Evolutionary conservation across 495 filamentous ascomycete genomes (phyloP).

Genomic region (Elaphomyces granulatus): DNA sequence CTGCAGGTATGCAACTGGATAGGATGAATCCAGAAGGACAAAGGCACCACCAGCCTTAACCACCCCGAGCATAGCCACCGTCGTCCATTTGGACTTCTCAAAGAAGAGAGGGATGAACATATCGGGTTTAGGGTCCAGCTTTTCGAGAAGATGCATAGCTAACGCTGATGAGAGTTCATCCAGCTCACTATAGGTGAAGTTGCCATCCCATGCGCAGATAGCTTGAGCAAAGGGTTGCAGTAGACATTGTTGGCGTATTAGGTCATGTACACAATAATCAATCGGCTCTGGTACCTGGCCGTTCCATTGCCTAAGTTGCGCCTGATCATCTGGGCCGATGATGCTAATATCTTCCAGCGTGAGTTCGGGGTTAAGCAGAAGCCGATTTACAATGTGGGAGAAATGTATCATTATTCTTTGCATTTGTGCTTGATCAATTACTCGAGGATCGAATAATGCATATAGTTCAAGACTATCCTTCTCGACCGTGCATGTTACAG

Average conservation of each 20-base stretch:
- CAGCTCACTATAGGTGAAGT: constrained; percentile 17
- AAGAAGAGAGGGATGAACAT: constrained; percentile 25
- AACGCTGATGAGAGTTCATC: constrained; percentile 16
- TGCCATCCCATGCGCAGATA: constrained; percentile 13
- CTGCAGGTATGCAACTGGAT: constrained; percentile 19
- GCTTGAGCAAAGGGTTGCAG: constrained; percentile 11
- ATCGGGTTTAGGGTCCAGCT: constrained; percentile 15
- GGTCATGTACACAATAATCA: constrained; percentile 17
- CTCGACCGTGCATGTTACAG: too few relatives aligned
- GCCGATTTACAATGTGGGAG: too few relatives aligned
- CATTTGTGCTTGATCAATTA: constrained; percentile 4
- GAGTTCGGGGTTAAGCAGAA: neutral
- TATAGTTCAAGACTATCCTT: too few relatives aligned
- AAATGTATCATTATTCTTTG: constrained; percentile 11
- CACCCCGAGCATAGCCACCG: constrained; percentile 31
- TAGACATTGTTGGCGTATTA: constrained; percentile 11
- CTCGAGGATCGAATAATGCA: constrained; percentile 8
- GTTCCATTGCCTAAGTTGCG: constrained; percentile 22
- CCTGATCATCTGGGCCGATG: constrained; percentile 18
- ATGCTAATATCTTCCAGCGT: constrained; percentile 19
- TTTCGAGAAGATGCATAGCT: constrained; percentile 14
- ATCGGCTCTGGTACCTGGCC: constrained; percentile 11
- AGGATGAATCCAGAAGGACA: constrained; percentile 24
- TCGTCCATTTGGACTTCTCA: constrained; percentile 29
- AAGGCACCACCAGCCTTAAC: constrained; percentile 32